Percentiles rank a stretch among this genome's conserved stretches.
Evolutionary conservation across 2,329 filamentous ascomycete genomes (phyloP).

Genomic region (Annulohypoxylon truncatum): DNA sequence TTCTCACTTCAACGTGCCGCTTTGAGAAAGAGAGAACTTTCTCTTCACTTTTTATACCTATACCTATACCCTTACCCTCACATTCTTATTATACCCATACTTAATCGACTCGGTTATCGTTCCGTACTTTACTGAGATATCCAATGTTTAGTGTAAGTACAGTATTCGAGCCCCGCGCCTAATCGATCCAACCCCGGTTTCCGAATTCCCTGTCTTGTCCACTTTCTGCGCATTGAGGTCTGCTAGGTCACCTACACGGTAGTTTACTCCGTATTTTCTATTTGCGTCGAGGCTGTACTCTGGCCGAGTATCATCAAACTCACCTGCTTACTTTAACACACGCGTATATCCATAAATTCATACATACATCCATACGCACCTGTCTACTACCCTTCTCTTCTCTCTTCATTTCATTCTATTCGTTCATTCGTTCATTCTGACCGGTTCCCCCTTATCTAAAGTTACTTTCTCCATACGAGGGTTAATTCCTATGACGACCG

Average conservation of each 20-base stretch:
- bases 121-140: conserved; percentile 20
- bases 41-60: neutral
- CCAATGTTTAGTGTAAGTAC: conserved; percentile 5
- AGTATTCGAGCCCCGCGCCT: conserved; percentile 33
- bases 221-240: neutral
- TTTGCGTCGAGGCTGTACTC: conserved; percentile 34
- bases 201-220: conserved; percentile 29
- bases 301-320: conserved; percentile 30
- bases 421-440: conserved; percentile 22
- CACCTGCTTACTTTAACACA: conserved; percentile 32
- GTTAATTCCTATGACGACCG: conserved; percentile 33
- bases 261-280: conserved; percentile 40
- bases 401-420: conserved; percentile 27
- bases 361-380: conserved; percentile 21
- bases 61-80: neutral
- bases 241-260: conserved; percentile 18
- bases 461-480: conserved; percentile 30
- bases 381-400: conserved; percentile 32
- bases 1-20: conserved; percentile 22
- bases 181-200: conserved; percentile 34
- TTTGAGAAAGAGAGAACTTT: neutral
- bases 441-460: conserved; percentile 20
- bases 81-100: neutral
- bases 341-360: conserved; percentile 24
- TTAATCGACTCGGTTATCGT: conserved; percentile 14